Base-by-base conservation (phyloP, 2,329 filamentous ascomycete genomes). In the Curvularia spicifera region DNA sequence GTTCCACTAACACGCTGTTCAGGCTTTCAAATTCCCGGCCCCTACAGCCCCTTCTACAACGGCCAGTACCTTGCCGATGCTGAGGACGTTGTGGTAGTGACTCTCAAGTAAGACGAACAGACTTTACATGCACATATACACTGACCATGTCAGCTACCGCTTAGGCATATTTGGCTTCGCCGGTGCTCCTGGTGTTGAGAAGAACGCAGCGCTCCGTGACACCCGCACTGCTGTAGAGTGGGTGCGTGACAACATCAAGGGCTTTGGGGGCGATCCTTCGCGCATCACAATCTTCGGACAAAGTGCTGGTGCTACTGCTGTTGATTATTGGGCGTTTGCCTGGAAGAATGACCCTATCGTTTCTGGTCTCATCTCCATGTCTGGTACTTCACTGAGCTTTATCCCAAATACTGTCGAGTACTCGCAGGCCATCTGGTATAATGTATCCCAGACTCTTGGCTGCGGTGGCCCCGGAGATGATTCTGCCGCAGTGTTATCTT, bases 291-390 rank as follows among this genome's bases (percentile, higher is more conserved):
- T 80, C n/a, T 78, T 72, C 44, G 78, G 78, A 1, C 75, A 79
- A 48, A 73, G 71, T 22, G 74, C 76, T n/a, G 77, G 77, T 28
- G 71, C 70, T 43, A 71, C 76, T 5, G 68, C 77, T 0, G 79
- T 80, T 0, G 82, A 84, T 60, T 82, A 80, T 66, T 83, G 78
- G 74, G 73, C 79, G 0, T 85, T 82, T 51, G 79, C 82, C 0
- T 83, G 79, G 54, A 64, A 65, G 7, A 51, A 78, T 0, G 79
- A 85, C 26, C 81, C 83, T 6, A 84, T 85, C 12, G 78, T 79
- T n/a, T 68, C 75, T 6, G 81, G 77, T 3, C 70, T 83, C 9
- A 81, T 84, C 54, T 71, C 79, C 3, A 75, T 79, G 31, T 85
- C 82, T 4, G 83, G 83, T 2, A 82, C 78, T 3, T 78, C 75